phyloP scores from a whole-genome alignment of 805 yeast species.

The Kodamaea nitidulidarum region DNA sequence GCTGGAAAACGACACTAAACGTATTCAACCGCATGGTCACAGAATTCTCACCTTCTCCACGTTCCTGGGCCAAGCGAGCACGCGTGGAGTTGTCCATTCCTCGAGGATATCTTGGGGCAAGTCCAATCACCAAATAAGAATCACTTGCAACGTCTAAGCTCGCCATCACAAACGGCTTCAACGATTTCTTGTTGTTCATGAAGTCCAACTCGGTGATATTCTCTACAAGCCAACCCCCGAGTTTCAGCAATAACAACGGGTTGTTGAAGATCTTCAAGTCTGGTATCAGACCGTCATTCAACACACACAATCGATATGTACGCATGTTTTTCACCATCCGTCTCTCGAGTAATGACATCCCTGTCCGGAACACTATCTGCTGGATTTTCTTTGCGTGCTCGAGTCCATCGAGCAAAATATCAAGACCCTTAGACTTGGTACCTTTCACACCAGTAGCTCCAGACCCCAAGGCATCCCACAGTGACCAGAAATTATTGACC shows the following conservation, averaged over 20 bases:
- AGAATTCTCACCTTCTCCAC: slow-evolving; percentile 31
- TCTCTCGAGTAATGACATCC: slow-evolving; percentile 84
- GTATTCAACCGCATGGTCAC: slow-evolving; percentile 59
- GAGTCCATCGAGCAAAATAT: slow-evolving; percentile 64
- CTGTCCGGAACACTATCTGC: slow-evolving; percentile 78
- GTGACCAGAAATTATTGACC: slow-evolving; percentile 67
- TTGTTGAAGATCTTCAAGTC: slow-evolving; percentile 74
- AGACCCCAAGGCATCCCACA: slow-evolving; percentile 51
- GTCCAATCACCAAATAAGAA: slow-evolving; percentile 82
- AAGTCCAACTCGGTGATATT: slow-evolving; percentile 76
- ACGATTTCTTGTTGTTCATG: slow-evolving; percentile 26
- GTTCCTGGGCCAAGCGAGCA: slow-evolving; percentile 26
- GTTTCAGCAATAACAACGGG: slow-evolving; percentile 77
- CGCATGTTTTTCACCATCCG: slow-evolving; percentile 73
- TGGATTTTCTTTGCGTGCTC: slow-evolving; percentile 81
- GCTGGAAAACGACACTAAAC: slow-evolving; percentile 88
- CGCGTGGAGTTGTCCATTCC: slow-evolving; percentile 35
- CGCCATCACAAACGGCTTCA: slow-evolving; percentile 83
- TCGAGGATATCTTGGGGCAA: slow-evolving; percentile 75
- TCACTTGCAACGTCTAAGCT: slow-evolving; percentile 68
- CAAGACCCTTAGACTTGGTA: slow-evolving; percentile 41
- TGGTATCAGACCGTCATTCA: slow-evolving; percentile 75
- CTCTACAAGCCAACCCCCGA: slow-evolving; percentile 90
- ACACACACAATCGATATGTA: slow-evolving; percentile 77
- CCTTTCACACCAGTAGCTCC: slow-evolving; percentile 5